Conservation (phyloP, 2,329 filamentous ascomycete species). For the Clathrospora elynae region DNA sequence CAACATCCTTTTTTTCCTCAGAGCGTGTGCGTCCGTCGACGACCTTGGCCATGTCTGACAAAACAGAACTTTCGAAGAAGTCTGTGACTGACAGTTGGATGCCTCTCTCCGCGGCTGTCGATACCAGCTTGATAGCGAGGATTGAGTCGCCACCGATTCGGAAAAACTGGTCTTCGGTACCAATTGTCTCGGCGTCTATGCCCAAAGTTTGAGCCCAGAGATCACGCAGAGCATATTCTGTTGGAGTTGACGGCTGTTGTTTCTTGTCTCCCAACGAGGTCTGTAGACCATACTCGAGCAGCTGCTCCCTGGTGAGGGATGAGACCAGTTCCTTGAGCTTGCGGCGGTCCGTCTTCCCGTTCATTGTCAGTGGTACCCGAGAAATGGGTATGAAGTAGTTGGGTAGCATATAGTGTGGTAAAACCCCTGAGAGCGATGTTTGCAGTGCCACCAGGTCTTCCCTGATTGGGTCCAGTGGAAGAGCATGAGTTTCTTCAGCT, state of each 20-base stretch:
- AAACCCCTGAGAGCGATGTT: background rate
- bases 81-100: background rate
- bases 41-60: background rate
- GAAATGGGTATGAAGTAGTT: constrained; percentile 1
- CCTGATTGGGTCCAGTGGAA: background rate
- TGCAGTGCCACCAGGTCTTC: background rate
- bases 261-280: background rate
- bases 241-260: background rate
- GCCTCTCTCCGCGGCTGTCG: background rate
- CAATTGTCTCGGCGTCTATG: background rate
- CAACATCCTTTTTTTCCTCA: background rate
- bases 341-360: constrained; percentile 1
- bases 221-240: background rate
- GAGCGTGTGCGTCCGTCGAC: background rate
- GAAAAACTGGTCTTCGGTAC: background rate
- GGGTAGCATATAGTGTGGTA: constrained; percentile 1
- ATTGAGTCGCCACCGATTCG: background rate
- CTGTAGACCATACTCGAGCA: background rate
- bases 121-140: constrained; percentile 1
- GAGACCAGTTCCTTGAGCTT: constrained; percentile 3
- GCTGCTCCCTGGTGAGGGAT: background rate
- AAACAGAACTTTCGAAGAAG: background rate
- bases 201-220: background rate
- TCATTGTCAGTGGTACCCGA: background rate
- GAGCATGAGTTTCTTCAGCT: background rate